phyloP scores from a whole-genome alignment of 495 filamentous ascomycete species.

The Haplographium delicatum region DNA sequence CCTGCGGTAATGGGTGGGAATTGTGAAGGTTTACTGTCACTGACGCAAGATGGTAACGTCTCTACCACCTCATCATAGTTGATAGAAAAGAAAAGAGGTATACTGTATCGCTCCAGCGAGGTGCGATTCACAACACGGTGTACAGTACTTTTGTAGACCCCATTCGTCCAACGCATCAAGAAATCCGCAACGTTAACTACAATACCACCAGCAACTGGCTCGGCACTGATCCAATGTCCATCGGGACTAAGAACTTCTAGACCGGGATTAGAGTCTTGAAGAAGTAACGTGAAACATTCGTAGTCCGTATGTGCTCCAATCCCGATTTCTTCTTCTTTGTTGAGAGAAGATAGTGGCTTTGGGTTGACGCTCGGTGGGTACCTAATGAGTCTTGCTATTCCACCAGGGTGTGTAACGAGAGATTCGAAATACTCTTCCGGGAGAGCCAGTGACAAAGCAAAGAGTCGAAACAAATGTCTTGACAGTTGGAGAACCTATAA shows the following conservation, averaged over 20 bases:
- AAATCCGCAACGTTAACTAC: slow-evolving; percentile 47
- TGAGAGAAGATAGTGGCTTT: slow-evolving; percentile 18
- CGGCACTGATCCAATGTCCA: slow-evolving; percentile 39
- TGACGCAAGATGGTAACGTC: slow-evolving; percentile 19
- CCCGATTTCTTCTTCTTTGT: slow-evolving; percentile 34
- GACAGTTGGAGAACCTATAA: slow-evolving; percentile 27
- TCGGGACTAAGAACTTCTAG: slow-evolving; percentile 47
- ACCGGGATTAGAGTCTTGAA: slow-evolving; percentile 36
- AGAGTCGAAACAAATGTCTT: slow-evolving; percentile 35
- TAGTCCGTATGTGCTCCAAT: slow-evolving; percentile 45
- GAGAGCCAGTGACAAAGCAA: slow-evolving; percentile 41
- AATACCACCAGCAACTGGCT: slow-evolving; percentile 40
- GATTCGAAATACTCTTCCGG: slow-evolving; percentile 40
- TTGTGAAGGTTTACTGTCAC: slow-evolving; percentile 17
- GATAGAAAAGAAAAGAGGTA: slow-evolving; percentile 40
- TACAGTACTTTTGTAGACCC: slow-evolving; percentile 40
- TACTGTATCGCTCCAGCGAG: slow-evolving; percentile 37
- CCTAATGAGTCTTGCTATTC: slow-evolving; percentile 38
- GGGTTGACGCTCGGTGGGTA: slow-evolving; percentile 36
- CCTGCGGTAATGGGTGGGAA: slow-evolving; percentile 24
- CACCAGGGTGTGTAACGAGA: slow-evolving; percentile 37
- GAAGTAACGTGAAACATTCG: slow-evolving; percentile 34
- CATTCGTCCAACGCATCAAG: slow-evolving; percentile 40
- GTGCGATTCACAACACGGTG: slow-evolving; percentile 43
- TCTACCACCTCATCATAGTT: slow-evolving; percentile 27